Evolutionary conservation across 2,329 filamentous ascomycete genomes (phyloP).

Genomic region (Beauveria sp.): DNA sequence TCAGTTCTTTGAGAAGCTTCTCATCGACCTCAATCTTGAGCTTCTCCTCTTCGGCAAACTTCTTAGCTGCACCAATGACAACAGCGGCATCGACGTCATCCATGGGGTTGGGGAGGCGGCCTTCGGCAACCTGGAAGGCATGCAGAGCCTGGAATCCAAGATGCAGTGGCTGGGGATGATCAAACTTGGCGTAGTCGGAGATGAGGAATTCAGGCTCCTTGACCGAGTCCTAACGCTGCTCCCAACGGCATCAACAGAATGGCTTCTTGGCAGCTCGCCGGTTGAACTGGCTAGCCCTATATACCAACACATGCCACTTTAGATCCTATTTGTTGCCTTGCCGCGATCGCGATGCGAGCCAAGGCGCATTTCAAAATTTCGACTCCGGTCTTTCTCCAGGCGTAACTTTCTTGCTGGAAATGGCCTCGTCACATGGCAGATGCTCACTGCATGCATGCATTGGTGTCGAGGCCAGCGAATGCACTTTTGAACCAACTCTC

Average conservation of each 20-base stretch:
- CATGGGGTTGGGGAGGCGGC: slow-evolving; percentile 72
- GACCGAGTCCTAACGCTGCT: slow-evolving; percentile 42
- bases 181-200: slow-evolving; percentile 96
- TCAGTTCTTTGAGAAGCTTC: slow-evolving; percentile 86
- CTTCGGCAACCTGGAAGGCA: slow-evolving; percentile 69
- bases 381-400: background rate
- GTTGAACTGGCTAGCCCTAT: background rate
- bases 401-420: background rate
- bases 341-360: background rate
- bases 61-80: slow-evolving; percentile 66
- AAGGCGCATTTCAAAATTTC: background rate
- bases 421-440: background rate
- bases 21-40: slow-evolving; percentile 68
- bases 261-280: background rate
- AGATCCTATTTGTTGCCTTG: background rate
- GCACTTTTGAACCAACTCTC: background rate
- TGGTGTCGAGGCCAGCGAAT: background rate
- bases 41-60: slow-evolving; percentile 66
- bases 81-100: slow-evolving; percentile 77
- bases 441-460: background rate
- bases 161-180: slow-evolving; percentile 86
- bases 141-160: slow-evolving; percentile 89
- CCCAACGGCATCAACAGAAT: background rate
- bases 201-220: slow-evolving; percentile 84
- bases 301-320: background rate